Base-by-base conservation (phyloP, 2,329 filamentous ascomycete species). In the Phialophora chinensis region DNA sequence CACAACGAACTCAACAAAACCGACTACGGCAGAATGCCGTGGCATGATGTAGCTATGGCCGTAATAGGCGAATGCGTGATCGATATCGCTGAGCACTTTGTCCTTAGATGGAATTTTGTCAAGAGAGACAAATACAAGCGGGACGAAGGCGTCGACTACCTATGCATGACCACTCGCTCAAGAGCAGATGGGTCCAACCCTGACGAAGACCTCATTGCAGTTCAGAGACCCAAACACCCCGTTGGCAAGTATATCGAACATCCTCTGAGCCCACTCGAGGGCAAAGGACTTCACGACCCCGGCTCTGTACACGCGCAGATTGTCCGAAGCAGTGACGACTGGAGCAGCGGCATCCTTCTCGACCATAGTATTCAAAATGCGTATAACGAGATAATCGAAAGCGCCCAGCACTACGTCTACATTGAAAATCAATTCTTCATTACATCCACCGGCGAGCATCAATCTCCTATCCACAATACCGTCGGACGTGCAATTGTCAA, bases 361-460 rank as follows among this genome's bases (percentile, higher is more conserved):
- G 93, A 96, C 67, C 89, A 92, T 72, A 93, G 90, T 58, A 96
- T 96, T 65, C 91, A 95, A 72, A 96, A 92, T 73, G 92, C 93
- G 0, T 96, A 96, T 78, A 86, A 83, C 23, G 92, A 97, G 69
- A 81, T 96, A 33, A 98, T 98, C 73, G 84, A 89, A 59, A 92
- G 91, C 60, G 94, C 94, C 0, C 82, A 97, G 78, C 94, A 98
- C 76, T 97, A 88, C 72, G 90, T 99, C 27, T 99, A 98, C 80
- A 97, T 99, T 67, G 95, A 99, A 78, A 98, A 98, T 74, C 95
- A 99, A 74, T 98, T 98, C 82, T 99, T 98, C 83, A 97, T 96
- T 75, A 96, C 93, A 1, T 91, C 95, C 0, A 98, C 94, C 0
- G 92, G 92, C 8, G 89, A 95, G n/a, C 79, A 97, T 42, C 93